These are phyloP conservation scores for Taiozyma sp. DNA, from an alignment of 1,139 yeast genomes.

Conservation along the genomic window DNA sequence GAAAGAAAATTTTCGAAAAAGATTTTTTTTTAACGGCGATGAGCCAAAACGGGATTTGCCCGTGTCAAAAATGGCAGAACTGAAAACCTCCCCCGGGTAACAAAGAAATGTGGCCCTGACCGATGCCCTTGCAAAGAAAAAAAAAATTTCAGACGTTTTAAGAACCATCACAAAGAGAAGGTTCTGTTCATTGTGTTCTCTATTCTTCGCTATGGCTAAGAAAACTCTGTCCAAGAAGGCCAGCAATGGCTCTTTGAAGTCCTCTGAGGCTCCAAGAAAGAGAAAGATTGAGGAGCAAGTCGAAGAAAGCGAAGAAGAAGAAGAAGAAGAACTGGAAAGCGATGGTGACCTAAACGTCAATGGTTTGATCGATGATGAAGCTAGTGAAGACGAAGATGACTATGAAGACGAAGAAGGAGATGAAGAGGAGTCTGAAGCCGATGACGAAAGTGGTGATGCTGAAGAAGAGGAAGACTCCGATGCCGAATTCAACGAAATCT, in stretches of 20 bases:
- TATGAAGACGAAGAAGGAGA: slow-evolving; percentile 43
- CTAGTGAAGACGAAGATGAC: slow-evolving; percentile 32
- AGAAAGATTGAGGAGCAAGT: slow-evolving; percentile 28
- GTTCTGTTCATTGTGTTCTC: neutral
- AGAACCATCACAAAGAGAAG: neutral
- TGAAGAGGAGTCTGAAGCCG: slow-evolving; percentile 29
- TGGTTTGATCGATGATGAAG: slow-evolving; percentile 39
- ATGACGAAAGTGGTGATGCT: slow-evolving; percentile 16
- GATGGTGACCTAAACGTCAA: slow-evolving; percentile 31
- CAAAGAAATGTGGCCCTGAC: neutral
- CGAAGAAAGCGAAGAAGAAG: slow-evolving; percentile 14
- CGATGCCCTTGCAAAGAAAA: neutral
- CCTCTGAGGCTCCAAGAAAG: slow-evolving; percentile 21
- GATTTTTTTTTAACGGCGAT: neutral
- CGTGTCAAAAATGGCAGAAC: neutral
- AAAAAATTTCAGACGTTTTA: neutral
- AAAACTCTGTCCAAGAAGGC: neutral
- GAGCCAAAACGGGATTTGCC: neutral
- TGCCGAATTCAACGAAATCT: slow-evolving; percentile 51
- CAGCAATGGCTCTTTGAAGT: neutral
- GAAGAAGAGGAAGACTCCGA: slow-evolving; percentile 52
- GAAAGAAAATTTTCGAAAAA: neutral
- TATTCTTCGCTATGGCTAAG: neutral
- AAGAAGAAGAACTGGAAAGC: slow-evolving; percentile 27
- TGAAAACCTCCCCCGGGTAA: neutral